Evolutionary conservation across 345 rosid genomes (phyloP).

Genomic region (Murraya koenigii): DNA sequence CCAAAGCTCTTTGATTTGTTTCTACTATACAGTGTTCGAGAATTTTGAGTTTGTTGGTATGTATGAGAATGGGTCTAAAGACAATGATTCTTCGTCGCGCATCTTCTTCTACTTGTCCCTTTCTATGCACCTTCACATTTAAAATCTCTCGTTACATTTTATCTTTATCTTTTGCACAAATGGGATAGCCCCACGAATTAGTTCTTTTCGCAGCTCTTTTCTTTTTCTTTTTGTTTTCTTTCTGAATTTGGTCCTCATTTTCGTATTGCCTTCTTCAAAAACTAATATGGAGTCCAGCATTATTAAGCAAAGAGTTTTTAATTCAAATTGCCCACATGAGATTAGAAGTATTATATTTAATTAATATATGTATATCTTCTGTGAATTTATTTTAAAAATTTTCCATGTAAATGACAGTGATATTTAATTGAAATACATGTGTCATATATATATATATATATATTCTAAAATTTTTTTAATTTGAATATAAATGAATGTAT

Average conservation of each 20-base stretch:
- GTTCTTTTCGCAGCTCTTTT: not conserved
- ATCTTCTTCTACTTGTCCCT: not conserved
- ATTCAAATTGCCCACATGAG: too few species aligned
- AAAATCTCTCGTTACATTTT: not conserved
- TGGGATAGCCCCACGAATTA: not conserved
- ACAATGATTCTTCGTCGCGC: not conserved
- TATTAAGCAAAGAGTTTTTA: too few species aligned
- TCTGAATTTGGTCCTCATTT: not conserved
- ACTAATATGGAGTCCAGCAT: not conserved
- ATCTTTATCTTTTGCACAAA: not conserved
- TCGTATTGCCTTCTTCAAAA: too few species aligned
- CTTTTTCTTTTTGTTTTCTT: too few species aligned
- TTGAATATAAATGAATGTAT: too few species aligned
- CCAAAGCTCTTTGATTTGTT: not conserved
- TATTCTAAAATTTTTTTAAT: too few species aligned
- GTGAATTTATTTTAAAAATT: too few species aligned
- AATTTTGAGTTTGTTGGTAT: not conserved
- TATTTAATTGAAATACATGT: too few species aligned
- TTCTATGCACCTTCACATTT: too few species aligned
- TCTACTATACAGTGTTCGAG: not conserved
- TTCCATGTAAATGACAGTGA: too few species aligned
- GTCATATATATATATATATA: too few species aligned
- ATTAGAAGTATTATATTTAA: rapidly evolving
- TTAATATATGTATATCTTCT: too few species aligned
- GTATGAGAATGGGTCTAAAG: not conserved